A percentile compares a stretch with the other conserved stretches of the same genome.
phyloP scores from a whole-genome alignment of 139 green algal species.

The Haematococcus sp. region DNA sequence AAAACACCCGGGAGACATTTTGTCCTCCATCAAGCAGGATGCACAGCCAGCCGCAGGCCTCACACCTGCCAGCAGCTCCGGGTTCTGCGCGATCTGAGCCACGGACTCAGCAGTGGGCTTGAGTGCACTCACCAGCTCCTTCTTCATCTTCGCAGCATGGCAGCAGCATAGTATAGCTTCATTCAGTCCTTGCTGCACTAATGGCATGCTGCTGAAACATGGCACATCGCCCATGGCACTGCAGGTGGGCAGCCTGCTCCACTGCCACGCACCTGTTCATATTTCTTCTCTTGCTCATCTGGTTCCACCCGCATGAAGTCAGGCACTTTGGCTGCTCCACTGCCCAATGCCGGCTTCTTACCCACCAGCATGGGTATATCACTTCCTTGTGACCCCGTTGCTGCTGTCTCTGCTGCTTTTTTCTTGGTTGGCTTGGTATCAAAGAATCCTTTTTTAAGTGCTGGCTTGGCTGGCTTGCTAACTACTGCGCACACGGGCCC shows the following conservation, averaged over 20 bases:
- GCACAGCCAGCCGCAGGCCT: no score
- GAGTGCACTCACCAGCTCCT: constrained; percentile 31
- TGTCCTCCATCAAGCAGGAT: no score
- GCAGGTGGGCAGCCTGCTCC: no score
- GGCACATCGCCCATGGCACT: no score
- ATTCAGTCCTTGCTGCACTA: no score
- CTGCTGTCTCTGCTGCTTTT: background rate
- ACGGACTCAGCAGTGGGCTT: constrained; percentile 38
- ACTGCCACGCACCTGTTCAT: background rate
- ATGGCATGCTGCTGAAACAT: no score
- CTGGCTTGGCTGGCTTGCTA: background rate
- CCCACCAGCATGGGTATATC: background rate
- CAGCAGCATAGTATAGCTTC: background rate
- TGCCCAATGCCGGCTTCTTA: background rate
- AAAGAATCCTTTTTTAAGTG: constrained; percentile 43
- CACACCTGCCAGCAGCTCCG: constrained; percentile 27
- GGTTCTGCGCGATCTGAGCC: constrained; percentile 13
- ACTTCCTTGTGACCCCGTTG: background rate
- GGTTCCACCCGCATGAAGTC: constrained; percentile 35
- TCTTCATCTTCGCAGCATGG: constrained; percentile 17
- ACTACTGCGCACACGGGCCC: background rate
- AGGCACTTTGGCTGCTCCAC: constrained; percentile 20
- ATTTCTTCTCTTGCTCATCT: constrained; percentile 20
- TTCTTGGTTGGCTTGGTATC: constrained; percentile 24
- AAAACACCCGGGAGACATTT: no score